Evolutionary conservation across 148 eudicot species (phyloP).

Genomic region (Spergularia bocconei): DNA sequence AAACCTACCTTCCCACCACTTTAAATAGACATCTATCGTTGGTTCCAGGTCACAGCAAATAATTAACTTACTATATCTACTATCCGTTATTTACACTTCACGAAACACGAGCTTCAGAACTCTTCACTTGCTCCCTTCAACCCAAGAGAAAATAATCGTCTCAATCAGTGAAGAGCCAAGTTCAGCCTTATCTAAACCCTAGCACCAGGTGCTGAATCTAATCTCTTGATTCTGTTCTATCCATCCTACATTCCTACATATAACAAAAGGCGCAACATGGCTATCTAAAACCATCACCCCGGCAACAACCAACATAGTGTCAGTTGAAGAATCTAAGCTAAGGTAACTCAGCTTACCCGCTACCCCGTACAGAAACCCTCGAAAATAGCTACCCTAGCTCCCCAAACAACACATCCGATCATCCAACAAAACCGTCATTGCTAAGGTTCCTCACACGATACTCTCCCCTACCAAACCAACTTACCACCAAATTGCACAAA

Average conservation of each 20-base stretch:
- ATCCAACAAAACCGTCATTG: no score
- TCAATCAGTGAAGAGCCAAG: not conserved
- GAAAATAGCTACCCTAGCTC: no score
- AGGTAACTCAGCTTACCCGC: no score
- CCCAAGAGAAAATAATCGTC: not conserved
- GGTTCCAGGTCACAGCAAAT: no score
- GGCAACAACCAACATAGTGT: not conserved
- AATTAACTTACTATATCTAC: not conserved
- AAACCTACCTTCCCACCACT: no score
- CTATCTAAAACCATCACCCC: no score
- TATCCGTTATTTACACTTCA: not conserved
- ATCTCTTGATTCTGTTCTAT: not conserved
- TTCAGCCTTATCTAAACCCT: not conserved
- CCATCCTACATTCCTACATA: not conserved
- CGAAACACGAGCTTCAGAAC: not conserved
- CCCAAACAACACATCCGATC: no score
- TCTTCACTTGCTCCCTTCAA: not conserved
- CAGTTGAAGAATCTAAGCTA: not conserved
- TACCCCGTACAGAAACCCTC: no score
- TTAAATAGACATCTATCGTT: no score
- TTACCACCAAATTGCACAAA: not conserved
- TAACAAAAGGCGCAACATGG: not conserved
- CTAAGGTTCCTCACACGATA: no score
- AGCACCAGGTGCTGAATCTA: not conserved
- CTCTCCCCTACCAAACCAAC: no score